Evolutionary conservation across 257 asterid genomes (phyloP).

Genomic region (Solanum clarkiae): DNA sequence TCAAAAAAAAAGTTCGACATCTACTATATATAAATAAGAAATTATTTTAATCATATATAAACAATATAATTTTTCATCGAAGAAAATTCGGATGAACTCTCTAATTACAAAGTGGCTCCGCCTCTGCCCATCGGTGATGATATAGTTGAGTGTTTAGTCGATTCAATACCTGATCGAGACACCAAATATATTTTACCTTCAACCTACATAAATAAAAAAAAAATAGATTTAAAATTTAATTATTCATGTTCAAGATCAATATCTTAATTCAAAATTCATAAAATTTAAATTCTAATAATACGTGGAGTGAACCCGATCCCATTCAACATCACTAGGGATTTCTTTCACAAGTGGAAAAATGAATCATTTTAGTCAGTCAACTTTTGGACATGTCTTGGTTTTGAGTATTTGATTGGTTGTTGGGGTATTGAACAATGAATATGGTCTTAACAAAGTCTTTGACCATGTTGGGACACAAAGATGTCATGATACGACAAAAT

Average conservation of each 20-base stretch:
- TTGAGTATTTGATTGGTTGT: background rate
- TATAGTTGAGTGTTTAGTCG: too few relatives aligned
- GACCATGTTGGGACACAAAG: background rate
- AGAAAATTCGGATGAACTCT: too few relatives aligned
- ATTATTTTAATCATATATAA: too few relatives aligned
- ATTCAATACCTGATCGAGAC: too few relatives aligned
- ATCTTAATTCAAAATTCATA: background rate
- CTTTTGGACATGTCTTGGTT: background rate
- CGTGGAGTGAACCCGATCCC: accelerated
- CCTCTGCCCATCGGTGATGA: too few relatives aligned
- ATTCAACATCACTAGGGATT: background rate
- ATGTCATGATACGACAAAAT: too few relatives aligned
- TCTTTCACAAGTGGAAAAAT: background rate
- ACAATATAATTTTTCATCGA: too few relatives aligned
- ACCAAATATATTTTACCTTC: too few relatives aligned
- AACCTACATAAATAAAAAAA: too few relatives aligned
- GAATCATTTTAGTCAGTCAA: background rate
- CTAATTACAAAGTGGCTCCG: too few relatives aligned
- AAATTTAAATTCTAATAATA: background rate
- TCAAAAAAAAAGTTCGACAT: too few relatives aligned
- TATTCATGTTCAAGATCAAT: background rate
- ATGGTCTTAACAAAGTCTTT: background rate
- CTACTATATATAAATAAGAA: too few relatives aligned
- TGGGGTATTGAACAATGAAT: background rate
- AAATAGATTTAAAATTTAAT: background rate